phyloP scores from a whole-genome alignment of 176 grass and related monocot species.

The Cenchrus americanus region DNA sequence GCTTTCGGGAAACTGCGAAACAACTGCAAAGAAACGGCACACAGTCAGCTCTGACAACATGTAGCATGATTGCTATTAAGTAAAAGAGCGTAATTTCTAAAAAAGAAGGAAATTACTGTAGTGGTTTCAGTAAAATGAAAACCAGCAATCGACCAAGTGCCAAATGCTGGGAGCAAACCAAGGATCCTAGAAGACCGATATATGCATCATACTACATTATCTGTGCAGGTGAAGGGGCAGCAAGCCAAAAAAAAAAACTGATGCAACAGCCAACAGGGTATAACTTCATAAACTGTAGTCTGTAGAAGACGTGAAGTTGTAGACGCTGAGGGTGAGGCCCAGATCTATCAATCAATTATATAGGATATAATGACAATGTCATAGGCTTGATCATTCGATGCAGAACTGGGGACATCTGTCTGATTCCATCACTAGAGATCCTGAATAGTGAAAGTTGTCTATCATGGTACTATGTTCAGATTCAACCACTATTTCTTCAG shows the following conservation, averaged over 20 bases:
- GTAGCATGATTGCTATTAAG: background rate
- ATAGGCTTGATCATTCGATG: constrained; percentile 39
- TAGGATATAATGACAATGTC: constrained; percentile 3
- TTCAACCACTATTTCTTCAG: background rate
- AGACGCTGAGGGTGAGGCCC: background rate
- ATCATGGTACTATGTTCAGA: background rate
- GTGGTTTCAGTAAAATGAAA: background rate
- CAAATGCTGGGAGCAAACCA: background rate
- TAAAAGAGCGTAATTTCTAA: background rate
- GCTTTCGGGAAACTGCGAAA: constrained; percentile 47
- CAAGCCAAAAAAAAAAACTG: background rate
- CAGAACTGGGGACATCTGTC: background rate
- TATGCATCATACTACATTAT: background rate
- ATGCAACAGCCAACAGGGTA: background rate
- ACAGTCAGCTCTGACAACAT: background rate
- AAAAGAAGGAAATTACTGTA: background rate
- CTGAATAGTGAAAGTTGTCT: no score
- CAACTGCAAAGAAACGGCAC: no score
- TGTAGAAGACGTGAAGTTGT: constrained; percentile 6
- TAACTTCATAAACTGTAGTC: constrained; percentile 8
- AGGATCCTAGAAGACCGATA: background rate
- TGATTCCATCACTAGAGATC: constrained; percentile 10
- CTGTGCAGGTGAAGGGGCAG: background rate
- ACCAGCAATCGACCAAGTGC: background rate
- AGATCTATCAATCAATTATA: constrained; percentile 35